Percentiles rank a stretch among this genome's conserved stretches.
These are phyloP conservation scores for Phialophora chinensis DNA, from an alignment of 2,329 filamentous ascomycete species.

Conservation along the genomic window DNA sequence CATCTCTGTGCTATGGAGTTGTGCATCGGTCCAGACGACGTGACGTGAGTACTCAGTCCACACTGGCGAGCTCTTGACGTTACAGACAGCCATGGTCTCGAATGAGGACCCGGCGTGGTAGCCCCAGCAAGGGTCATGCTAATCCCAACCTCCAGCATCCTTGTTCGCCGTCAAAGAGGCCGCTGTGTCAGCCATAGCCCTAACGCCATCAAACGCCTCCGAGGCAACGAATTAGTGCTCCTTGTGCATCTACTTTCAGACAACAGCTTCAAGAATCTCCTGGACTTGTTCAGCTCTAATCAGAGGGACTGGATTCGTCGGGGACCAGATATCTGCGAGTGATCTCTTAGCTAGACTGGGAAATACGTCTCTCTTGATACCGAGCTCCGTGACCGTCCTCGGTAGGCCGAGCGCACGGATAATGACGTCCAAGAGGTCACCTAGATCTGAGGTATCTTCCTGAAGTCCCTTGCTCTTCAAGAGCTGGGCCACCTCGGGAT, in stretches of 20 bases:
- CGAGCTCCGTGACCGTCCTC: conserved; percentile 47
- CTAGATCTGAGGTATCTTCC: conserved; percentile 50
- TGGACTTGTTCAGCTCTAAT: conserved; percentile 54
- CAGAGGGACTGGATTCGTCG: conserved; percentile 51
- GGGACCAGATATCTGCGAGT: conserved; percentile 29
- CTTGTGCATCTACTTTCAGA: neutral
- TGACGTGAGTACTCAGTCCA: neutral
- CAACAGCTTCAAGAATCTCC: conserved; percentile 51
- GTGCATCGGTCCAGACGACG: neutral
- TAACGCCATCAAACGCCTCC: neutral
- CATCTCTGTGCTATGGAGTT: too few species aligned
- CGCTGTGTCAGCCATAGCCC: neutral
- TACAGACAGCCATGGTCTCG: neutral
- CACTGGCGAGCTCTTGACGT: neutral
- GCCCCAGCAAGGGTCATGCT: neutral
- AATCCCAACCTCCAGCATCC: neutral
- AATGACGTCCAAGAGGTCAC: conserved; percentile 58
- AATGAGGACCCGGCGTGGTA: neutral
- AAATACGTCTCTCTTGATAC: conserved; percentile 26
- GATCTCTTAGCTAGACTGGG: conserved; percentile 24
- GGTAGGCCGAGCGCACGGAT: conserved; percentile 61
- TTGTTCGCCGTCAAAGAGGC: neutral
- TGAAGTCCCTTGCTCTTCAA: conserved; percentile 32
- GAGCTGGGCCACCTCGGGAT: conserved; percentile 28
- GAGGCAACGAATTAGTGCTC: neutral